phyloP scores from a whole-genome alignment of 106 monocot species.

The Ottelia alismoides region DNA sequence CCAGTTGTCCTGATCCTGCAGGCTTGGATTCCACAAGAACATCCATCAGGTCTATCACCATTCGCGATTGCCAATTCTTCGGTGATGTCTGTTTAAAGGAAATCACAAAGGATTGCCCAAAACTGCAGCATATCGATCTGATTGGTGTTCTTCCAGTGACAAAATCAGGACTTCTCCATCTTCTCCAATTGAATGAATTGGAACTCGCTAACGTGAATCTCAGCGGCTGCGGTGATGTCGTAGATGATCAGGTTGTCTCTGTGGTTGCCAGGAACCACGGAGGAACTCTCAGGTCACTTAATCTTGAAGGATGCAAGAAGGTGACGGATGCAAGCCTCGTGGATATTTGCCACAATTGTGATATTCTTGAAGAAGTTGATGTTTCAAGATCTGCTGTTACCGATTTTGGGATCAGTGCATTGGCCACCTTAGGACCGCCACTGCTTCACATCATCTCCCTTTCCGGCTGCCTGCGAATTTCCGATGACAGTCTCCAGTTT shows the following conservation, averaged over 20 bases:
- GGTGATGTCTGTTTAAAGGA: constrained; percentile 44
- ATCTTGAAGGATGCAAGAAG: constrained; percentile 57
- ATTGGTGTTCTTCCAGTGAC: constrained; percentile 15
- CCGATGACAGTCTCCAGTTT: constrained; percentile 36
- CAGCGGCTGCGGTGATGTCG: constrained; percentile 38
- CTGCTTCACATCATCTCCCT: constrained; percentile 49
- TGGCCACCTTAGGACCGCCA: constrained; percentile 46
- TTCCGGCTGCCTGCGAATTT: constrained; percentile 49
- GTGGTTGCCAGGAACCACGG: constrained; percentile 47
- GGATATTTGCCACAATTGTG: constrained; percentile 45
- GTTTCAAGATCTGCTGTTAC: constrained; percentile 45
- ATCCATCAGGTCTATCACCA: constrained; percentile 43
- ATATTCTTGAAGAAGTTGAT: constrained; percentile 58
- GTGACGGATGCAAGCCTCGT: constrained; percentile 53
- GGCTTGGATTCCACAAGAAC: constrained; percentile 30
- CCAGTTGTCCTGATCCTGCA: constrained; percentile 2
- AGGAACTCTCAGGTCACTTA: constrained; percentile 40
- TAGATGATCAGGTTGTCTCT: constrained; percentile 41
- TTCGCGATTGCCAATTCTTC: constrained; percentile 58
- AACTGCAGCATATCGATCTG: constrained; percentile 46
- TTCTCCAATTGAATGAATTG: constrained; percentile 29
- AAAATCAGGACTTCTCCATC: constrained; percentile 40
- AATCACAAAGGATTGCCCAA: constrained; percentile 46
- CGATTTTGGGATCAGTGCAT: constrained; percentile 57
- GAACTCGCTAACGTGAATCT: constrained; percentile 52